Base-by-base conservation (phyloP, 1,139 yeast genomes). In the Scheffersomyces quercinus region DNA sequence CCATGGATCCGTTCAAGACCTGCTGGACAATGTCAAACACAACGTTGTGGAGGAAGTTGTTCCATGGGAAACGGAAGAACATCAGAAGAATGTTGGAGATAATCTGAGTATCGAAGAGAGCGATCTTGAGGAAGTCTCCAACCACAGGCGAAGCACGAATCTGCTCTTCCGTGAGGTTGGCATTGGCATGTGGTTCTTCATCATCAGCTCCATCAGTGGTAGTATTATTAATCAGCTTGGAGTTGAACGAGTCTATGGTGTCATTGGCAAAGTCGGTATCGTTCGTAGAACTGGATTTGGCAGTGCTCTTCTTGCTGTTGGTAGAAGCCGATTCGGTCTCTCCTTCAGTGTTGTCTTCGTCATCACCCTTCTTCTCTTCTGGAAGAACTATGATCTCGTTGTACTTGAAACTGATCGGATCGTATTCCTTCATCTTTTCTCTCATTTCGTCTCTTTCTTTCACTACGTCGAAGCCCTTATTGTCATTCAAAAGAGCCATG, bases 21-120 rank as follows among this genome's bases (percentile, higher is more conserved):
- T 93, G 99, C 67, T 95, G 99, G 34, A 93, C 95, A 53, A 93
- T 88, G 65, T 93, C 99, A 69, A 93, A 93, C 7, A 93, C 97
- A 45, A 95, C 99, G 59, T 93, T 93, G 67, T 93, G 99, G 67
- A 95, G 75, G 60, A 93, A 93, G 63, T 93, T 93, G 66, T 93
- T 93, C 99, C 99, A 93, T 4, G 99, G 99, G 65, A 90, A 93
- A 55, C 79, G 78, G 77, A 91, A 87, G 62, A 93, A 91, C 86
- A 93, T 85, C 31, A 82, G 70, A 45, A 91, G 68, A 43, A 93
- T 88, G 40, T 85, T 83, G 37, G 88, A 78, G 40, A 93, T 78
- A 45, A 93, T 86, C 51, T 83, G 83, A 43, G 88, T 85, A 62
- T 93, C 97, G 56, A 83, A 85, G 36, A 93, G 72, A 5, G 96